Base-by-base conservation (phyloP, 345 rosid genomes). In the Gossypium ekmanianum region DNA sequence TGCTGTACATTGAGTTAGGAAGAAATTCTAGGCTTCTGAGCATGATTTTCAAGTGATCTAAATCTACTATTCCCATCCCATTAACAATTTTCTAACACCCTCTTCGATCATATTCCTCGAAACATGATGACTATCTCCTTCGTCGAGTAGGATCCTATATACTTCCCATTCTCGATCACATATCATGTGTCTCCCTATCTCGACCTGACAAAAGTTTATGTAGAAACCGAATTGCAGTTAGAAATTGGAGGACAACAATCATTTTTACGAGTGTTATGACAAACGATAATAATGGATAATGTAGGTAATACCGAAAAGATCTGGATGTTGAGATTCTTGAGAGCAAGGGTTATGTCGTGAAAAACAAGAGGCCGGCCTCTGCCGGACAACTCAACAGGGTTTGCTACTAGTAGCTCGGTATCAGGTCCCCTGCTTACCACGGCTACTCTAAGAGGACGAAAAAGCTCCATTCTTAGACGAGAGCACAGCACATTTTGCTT, bases 311-410 rank as follows among this genome's bases (percentile, higher is more conserved):
- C 94, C 83, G 91, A 90, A 80, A 90, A 90, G 57, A 88, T 82
- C 44, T 64, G 26, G 26, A 74, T 81, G 69, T 66, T 81, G 29
- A 87, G 85, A 66, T 68, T 82, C 83, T 79, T 76, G 56, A 88
- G 90, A 70, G 91, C 94, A 67, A 82, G 83, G 18, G 94, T 83
- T 17, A 88, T 87, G 71, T 90, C 94, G 9, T 84, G 77, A 44
- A 90, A 90, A 61, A 90, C 94, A 17, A 90, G 88, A 50, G 94
- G 94, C 41, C 94, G 76, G 61, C 94, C 92, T 77, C 90, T 87
- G 39, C 89, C 87, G 2, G 91, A 87, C 73, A 90, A 62, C 68
- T 90, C 94, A 39, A 88, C 94, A 6, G 92, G 94, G 84, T 90
- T 90, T n/a, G 94, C 87, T 5, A 90, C 94, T 0, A 90, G 83